These are phyloP conservation scores for Cytauxzoon felis DNA, from an alignment of 169 alveolate genomes.

Conservation along the genomic window DNA sequence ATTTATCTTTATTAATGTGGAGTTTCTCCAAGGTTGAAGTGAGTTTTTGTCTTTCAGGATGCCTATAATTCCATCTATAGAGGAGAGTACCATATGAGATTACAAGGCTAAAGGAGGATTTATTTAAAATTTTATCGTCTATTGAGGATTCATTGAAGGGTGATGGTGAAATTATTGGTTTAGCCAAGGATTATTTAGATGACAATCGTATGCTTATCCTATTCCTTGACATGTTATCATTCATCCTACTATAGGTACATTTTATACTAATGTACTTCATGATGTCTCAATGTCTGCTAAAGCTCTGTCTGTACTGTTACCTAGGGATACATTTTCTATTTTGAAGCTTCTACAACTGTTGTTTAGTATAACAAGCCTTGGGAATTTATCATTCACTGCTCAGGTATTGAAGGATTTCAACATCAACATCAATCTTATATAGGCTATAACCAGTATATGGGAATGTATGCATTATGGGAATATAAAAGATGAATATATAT, in stretches of 20 bases:
- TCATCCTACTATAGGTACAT: conserved; percentile 20
- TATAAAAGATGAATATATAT: conserved; percentile 51
- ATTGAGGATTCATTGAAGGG: conserved; percentile 14
- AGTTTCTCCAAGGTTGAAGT: conserved; percentile 56
- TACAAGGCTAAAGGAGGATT: neutral
- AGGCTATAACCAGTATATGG: conserved; percentile 79
- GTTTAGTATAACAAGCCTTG: conserved; percentile 8
- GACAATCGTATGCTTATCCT: conserved; percentile 10
- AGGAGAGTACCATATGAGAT: conserved; percentile 52
- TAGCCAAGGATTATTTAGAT: conserved; percentile 19
- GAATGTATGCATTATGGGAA: conserved; percentile 60
- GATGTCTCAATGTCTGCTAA: conserved; percentile 58
- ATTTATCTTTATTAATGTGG: conserved; percentile 54
- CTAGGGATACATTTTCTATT: conserved; percentile 30
- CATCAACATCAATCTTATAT: too few species aligned
- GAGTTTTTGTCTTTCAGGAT: neutral
- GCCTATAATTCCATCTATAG: neutral
- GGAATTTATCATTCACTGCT: conserved; percentile 33
- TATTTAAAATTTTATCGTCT: conserved; percentile 19
- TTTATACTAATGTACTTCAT: conserved; percentile 47
- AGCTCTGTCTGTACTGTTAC: conserved; percentile 50
- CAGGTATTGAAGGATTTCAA: conserved; percentile 26
- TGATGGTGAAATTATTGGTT: conserved; percentile 1
- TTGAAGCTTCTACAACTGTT: conserved; percentile 1
- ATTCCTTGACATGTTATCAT: neutral